Percentiles rank a stretch among this genome's conserved stretches.
Conservation (phyloP, 1,284 basidiomycete species). For the Ustilago lituana region DNA sequence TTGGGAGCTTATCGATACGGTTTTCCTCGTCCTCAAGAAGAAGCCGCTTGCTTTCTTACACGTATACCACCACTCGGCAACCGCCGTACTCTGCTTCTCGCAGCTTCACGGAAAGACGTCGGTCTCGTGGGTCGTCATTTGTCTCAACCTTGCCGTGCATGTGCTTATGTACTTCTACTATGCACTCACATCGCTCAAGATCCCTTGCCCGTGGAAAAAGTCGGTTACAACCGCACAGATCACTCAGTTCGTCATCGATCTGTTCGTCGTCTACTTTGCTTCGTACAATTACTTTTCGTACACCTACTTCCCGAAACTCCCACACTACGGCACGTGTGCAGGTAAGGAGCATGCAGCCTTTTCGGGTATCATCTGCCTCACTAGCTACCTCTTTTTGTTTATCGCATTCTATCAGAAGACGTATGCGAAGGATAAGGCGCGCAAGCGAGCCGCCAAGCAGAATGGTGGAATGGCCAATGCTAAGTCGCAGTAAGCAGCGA, state of each 20-base stretch:
- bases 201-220: constrained; percentile 80
- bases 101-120: constrained; percentile 84
- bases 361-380: constrained; percentile 87
- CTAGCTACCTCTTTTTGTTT: constrained; percentile 74
- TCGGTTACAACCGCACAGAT: constrained; percentile 96
- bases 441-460: constrained; percentile 20
- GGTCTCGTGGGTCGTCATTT: constrained; percentile 90
- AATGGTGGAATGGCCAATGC: constrained; percentile 24
- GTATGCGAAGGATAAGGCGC: constrained; percentile 55
- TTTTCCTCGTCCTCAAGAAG: constrained; percentile 98
- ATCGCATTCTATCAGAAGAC: constrained; percentile 68
- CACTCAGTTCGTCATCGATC: constrained; percentile 65
- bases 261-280: constrained; percentile 52
- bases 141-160: constrained; percentile 91
- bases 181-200: constrained; percentile 56
- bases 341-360: constrained; percentile 87
- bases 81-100: constrained; percentile 90
- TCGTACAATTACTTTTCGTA: constrained; percentile 42
- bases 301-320: constrained; percentile 72
- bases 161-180: constrained; percentile 83
- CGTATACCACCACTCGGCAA: constrained; percentile 99
- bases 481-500: constrained; percentile 12
- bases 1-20: constrained; percentile 86
- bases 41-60: constrained; percentile 94
- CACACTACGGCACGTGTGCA: constrained; percentile 81